Evolutionary conservation across 495 filamentous ascomycete genomes (phyloP).

Genomic region (Elasticomyces elasticus): DNA sequence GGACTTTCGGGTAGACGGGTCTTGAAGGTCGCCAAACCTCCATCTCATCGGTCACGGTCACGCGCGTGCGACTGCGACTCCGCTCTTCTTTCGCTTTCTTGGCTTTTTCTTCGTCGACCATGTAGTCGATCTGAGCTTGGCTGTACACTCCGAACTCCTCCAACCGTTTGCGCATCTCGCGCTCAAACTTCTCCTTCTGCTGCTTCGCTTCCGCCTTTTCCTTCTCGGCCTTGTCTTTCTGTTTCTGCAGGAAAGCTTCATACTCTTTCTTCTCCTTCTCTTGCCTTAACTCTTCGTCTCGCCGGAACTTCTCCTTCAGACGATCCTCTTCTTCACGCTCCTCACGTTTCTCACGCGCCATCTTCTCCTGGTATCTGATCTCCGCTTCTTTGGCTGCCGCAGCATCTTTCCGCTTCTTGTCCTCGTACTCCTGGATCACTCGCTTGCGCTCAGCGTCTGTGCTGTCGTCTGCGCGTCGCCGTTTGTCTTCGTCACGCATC

Average conservation of each 20-base stretch:
- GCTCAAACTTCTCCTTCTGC: slow-evolving; percentile 37
- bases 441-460: slow-evolving; percentile 22
- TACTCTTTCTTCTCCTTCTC: slow-evolving; percentile 28
- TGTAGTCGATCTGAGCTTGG: slow-evolving; percentile 32
- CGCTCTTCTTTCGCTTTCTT: slow-evolving; percentile 25
- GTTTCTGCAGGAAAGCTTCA: slow-evolving; percentile 24
- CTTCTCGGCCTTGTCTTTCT: slow-evolving; percentile 30
- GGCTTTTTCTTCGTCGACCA: slow-evolving; percentile 23
- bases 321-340: slow-evolving; percentile 22
- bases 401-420: slow-evolving; percentile 25
- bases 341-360: slow-evolving; percentile 26
- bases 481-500: slow-evolving; percentile 15
- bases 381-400: slow-evolving; percentile 22
- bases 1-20: slow-evolving; percentile 32
- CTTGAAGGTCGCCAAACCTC: slow-evolving; percentile 1
- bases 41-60: background rate
- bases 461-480: slow-evolving; percentile 22
- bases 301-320: slow-evolving; percentile 23
- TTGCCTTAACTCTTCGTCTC: slow-evolving; percentile 27
- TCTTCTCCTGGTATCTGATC: slow-evolving; percentile 18
- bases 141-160: slow-evolving; percentile 29
- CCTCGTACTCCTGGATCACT: slow-evolving; percentile 26
- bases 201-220: slow-evolving; percentile 31
- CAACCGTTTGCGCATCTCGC: slow-evolving; percentile 28
- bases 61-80: slow-evolving; percentile 10